Evolutionary conservation across 345 rosid species (phyloP).

Genomic region (Tarenaya hassleriana): DNA sequence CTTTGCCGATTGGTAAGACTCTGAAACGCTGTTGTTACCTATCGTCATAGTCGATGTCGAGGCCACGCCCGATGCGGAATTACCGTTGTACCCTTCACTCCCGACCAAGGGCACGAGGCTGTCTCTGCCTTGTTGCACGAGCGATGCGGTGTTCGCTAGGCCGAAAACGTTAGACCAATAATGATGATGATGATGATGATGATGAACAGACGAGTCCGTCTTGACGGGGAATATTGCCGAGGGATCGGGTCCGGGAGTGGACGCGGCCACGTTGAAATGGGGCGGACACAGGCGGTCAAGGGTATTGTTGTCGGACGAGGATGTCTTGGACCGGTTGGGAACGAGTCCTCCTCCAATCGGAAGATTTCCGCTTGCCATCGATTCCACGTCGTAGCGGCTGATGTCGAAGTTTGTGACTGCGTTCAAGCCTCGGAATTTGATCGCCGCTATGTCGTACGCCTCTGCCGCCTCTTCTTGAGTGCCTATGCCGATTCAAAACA

Average conservation of each 20-base stretch:
- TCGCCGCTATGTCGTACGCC: constrained; percentile 96
- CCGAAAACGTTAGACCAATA: constrained; percentile 61
- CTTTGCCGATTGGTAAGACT: constrained; percentile 54
- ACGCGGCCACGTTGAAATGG: constrained; percentile 36
- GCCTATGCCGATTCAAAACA: no score
- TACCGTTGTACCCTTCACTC: constrained; percentile 29
- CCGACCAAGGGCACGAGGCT: constrained; percentile 26
- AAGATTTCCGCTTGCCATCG: constrained; percentile 72
- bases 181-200: no score
- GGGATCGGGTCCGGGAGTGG: constrained; percentile 30
- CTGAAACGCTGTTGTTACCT: constrained; percentile 38
- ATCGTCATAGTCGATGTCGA: constrained; percentile 24
- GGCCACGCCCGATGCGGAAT: constrained; percentile 31
- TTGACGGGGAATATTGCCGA: constrained; percentile 39
- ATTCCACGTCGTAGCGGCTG: constrained; percentile 87
- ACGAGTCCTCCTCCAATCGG: constrained; percentile 81
- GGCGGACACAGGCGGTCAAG: constrained; percentile 38
- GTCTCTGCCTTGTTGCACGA: constrained; percentile 21
- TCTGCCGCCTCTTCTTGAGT: constrained; percentile 98
- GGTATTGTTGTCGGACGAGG: constrained; percentile 23
- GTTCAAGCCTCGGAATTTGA: constrained; percentile 80
- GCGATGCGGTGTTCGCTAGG: constrained; percentile 28
- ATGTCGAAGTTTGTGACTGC: constrained; percentile 94
- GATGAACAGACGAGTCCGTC: constrained; percentile 45
- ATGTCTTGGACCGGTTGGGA: constrained; percentile 11